Conservation (phyloP, 768 basidiomycete species). For the Neoboletus subvelutipes region DNA sequence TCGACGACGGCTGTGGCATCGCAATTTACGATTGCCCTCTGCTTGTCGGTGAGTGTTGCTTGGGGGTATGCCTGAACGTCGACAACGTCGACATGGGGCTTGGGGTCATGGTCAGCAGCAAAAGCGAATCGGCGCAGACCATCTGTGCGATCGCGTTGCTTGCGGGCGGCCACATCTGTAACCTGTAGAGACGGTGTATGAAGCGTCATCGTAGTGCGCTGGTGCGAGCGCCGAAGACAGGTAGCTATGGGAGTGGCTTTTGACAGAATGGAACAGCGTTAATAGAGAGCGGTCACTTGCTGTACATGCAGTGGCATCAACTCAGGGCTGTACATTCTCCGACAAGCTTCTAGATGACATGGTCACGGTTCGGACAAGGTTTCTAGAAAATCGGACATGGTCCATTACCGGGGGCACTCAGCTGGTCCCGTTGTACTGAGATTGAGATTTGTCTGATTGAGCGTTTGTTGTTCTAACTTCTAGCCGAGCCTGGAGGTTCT, state of each 20-base stretch:
- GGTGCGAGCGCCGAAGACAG: neutral
- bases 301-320: conserved; percentile 11
- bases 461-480: neutral
- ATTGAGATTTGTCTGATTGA: neutral
- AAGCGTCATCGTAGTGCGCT: conserved; percentile 7
- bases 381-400: neutral
- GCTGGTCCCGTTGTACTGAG: neutral
- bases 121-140: conserved; percentile 11
- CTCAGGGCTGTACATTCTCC: conserved; percentile 2
- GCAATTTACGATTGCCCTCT: conserved; percentile 30
- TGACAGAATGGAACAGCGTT: neutral
- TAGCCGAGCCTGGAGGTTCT: neutral
- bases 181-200: neutral
- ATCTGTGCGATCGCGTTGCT: conserved; percentile 25
- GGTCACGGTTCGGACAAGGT: neutral
- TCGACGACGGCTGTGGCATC: conserved; percentile 31
- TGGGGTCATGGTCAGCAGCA: neutral
- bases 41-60: conserved; percentile 22
- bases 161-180: conserved; percentile 20
- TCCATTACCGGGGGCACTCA: neutral
- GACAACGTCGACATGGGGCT: conserved; percentile 1
- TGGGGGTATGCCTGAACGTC: conserved; percentile 31
- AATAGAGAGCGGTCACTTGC: conserved; percentile 1
- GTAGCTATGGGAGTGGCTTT: conserved; percentile 1
- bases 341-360: neutral